A percentile compares a stretch with the other conserved stretches of the same genome.
phyloP scores from a whole-genome alignment of 2,329 filamentous ascomycete species.

The Claviceps sp. region DNA sequence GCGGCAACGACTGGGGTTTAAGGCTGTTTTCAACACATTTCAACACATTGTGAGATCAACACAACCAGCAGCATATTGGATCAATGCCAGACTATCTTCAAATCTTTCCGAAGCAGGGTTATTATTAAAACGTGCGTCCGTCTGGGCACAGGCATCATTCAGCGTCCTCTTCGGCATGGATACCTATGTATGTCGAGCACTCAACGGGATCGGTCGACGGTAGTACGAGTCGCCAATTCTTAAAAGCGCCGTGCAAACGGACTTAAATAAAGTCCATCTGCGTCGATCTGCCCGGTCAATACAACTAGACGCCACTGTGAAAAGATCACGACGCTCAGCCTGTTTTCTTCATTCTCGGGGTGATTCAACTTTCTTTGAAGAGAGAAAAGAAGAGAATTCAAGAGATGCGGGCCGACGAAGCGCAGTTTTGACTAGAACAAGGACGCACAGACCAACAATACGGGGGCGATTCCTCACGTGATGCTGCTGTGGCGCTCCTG shows the following conservation, averaged over 20 bases:
- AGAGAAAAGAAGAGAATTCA: slow-evolving; percentile 13
- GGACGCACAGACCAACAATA: slow-evolving; percentile 16
- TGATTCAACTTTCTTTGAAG: slow-evolving; percentile 43
- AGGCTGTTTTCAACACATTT: too few species aligned
- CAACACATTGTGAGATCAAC: too few species aligned
- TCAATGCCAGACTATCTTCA: too few species aligned
- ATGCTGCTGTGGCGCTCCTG: background rate
- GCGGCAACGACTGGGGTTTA: too few species aligned
- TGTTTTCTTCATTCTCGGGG: slow-evolving; percentile 40
- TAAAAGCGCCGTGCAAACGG: slow-evolving; percentile 40
- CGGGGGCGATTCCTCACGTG: slow-evolving; percentile 1
- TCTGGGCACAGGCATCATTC: too few species aligned
- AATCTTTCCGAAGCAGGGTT: too few species aligned
- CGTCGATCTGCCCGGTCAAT: slow-evolving; percentile 44
- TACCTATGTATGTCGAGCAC: slow-evolving; percentile 42
- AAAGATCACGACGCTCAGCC: slow-evolving; percentile 33
- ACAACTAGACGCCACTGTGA: slow-evolving; percentile 37
- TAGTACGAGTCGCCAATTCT: slow-evolving; percentile 47
- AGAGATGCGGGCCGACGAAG: background rate
- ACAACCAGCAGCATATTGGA: too few species aligned
- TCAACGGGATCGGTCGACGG: slow-evolving; percentile 51
- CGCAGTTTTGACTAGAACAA: background rate
- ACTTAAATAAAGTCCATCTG: slow-evolving; percentile 10
- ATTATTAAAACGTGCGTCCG: too few species aligned
- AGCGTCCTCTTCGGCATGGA: slow-evolving; percentile 1